Conservation (phyloP, 352 stramenopile species). For the Plasmopara muralis region DNA sequence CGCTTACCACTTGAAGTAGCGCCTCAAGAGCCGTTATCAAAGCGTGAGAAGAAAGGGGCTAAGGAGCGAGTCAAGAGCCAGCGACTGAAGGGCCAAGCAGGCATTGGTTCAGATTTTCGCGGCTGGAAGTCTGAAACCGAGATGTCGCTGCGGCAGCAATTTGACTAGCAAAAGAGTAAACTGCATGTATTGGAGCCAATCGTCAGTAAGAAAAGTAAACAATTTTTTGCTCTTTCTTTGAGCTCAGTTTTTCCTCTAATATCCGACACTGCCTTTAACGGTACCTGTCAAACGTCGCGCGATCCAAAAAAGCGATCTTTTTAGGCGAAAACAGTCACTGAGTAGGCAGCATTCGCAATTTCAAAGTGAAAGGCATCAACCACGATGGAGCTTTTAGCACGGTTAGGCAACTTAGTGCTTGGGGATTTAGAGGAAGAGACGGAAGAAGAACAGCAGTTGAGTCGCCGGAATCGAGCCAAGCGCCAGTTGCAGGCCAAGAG, state of each 20-base stretch:
- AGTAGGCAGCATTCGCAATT: slow-evolving; percentile 5
- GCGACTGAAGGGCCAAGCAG: slow-evolving; percentile 58
- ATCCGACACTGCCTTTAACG: too few relatives aligned
- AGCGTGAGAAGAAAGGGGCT: slow-evolving; percentile 35
- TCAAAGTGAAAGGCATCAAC: slow-evolving; percentile 7
- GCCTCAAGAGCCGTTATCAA: slow-evolving; percentile 4
- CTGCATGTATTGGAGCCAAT: not conserved
- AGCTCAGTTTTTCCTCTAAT: not conserved
- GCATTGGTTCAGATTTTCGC: slow-evolving; percentile 71
- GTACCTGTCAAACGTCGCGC: not conserved
- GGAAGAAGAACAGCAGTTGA: slow-evolving; percentile 39
- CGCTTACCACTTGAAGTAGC: not conserved
- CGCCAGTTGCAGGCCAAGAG: slow-evolving; percentile 64
- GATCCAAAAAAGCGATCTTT: slow-evolving; percentile 9
- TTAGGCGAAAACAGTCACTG: not conserved
- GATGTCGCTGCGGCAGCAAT: slow-evolving; percentile 75
- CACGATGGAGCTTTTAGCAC: slow-evolving; percentile 56
- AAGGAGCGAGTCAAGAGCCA: slow-evolving; percentile 77
- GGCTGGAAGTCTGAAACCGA: slow-evolving; percentile 74
- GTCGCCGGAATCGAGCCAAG: slow-evolving; percentile 47
- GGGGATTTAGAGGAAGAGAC: slow-evolving; percentile 49
- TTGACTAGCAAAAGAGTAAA: slow-evolving; percentile 33
- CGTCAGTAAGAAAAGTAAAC: not conserved
- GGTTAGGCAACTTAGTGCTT: slow-evolving; percentile 39
- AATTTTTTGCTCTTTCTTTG: not conserved